These are phyloP conservation scores for Oxyria digyna DNA, from an alignment of 148 eudicot genomes.

Conservation along the genomic window DNA sequence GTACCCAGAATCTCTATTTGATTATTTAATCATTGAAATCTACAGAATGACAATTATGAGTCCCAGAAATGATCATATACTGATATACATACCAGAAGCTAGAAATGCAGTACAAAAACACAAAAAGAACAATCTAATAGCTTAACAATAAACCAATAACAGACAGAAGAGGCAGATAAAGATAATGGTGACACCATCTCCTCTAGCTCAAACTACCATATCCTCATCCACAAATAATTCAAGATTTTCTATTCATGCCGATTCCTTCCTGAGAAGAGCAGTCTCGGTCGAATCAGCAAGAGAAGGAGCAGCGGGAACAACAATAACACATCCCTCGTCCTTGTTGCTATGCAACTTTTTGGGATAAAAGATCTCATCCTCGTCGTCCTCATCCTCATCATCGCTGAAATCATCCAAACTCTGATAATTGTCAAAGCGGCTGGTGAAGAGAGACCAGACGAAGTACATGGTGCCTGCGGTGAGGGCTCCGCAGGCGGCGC, in stretches of 20 bases:
- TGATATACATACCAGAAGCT: not conserved
- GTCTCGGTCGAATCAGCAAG: not conserved
- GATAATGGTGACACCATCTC: not conserved
- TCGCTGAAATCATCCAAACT: slow-evolving; percentile 16
- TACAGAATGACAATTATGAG: not conserved
- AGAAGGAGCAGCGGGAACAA: not conserved
- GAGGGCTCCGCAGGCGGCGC: slow-evolving; percentile 77
- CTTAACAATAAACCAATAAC: not conserved
- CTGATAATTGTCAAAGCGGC: slow-evolving; percentile 16
- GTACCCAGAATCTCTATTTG: not conserved
- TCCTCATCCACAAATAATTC: not conserved
- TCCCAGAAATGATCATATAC: not conserved
- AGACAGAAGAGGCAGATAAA: not conserved
- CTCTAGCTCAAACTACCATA: not conserved
- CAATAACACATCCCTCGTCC: not conserved
- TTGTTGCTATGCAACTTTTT: slow-evolving; percentile 24
- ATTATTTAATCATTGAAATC: not conserved
- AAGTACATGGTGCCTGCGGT: slow-evolving; percentile 59
- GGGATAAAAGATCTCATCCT: slow-evolving; percentile 29
- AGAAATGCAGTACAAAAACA: not conserved
- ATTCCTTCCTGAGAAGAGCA: slow-evolving; percentile 2
- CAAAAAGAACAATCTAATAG: slow-evolving; percentile 1
- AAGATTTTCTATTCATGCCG: not conserved
- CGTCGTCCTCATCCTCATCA: not conserved
- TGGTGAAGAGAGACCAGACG: slow-evolving; percentile 46